phyloP scores from a whole-genome alignment of 495 filamentous ascomycete species.

The Oidiodendron maius region DNA sequence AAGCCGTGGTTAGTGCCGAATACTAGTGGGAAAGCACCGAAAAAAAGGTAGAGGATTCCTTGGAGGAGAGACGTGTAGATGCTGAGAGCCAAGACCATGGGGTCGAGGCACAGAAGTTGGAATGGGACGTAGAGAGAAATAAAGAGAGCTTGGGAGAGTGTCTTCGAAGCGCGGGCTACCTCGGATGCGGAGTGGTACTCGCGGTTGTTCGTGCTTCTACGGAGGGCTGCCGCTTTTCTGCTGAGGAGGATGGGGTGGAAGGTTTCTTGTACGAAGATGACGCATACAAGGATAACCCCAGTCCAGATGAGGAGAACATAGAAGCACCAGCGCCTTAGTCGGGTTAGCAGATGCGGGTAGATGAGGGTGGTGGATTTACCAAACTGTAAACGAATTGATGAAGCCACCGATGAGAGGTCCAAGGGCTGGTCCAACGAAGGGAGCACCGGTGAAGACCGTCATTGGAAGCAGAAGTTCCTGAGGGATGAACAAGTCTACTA shows the following conservation, averaged over 20 bases:
- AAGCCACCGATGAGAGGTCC: slow-evolving; percentile 50
- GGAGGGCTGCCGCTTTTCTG: slow-evolving; percentile 4
- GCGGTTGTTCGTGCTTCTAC: slow-evolving; percentile 38
- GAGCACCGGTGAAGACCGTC: slow-evolving; percentile 58
- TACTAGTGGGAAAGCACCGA: slow-evolving; percentile 82
- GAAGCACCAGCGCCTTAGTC: slow-evolving; percentile 77
- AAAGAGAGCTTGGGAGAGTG: slow-evolving; percentile 33
- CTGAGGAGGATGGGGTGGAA: slow-evolving; percentile 43
- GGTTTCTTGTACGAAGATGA: slow-evolving; percentile 78
- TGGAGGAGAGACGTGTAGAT: slow-evolving; percentile 60
- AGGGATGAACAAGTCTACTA: slow-evolving; percentile 67
- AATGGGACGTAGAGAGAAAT: slow-evolving; percentile 35
- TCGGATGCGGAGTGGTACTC: slow-evolving; percentile 22
- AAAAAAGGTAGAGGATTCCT: slow-evolving; percentile 84
- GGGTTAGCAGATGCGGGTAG: slow-evolving; percentile 32
- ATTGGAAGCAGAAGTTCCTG: slow-evolving; percentile 57
- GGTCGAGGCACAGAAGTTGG: slow-evolving; percentile 65
- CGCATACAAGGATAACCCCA: slow-evolving; percentile 44
- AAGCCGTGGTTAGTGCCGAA: slow-evolving; percentile 40
- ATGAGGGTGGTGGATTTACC: slow-evolving; percentile 42
- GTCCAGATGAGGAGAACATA: slow-evolving; percentile 83
- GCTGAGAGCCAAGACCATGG: slow-evolving; percentile 74
- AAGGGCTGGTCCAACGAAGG: slow-evolving; percentile 63
- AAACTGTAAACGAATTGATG: slow-evolving; percentile 20
- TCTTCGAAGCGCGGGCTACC: background rate